Conservation (phyloP, 441 rosid species). For the Melastoma candidum region DNA sequence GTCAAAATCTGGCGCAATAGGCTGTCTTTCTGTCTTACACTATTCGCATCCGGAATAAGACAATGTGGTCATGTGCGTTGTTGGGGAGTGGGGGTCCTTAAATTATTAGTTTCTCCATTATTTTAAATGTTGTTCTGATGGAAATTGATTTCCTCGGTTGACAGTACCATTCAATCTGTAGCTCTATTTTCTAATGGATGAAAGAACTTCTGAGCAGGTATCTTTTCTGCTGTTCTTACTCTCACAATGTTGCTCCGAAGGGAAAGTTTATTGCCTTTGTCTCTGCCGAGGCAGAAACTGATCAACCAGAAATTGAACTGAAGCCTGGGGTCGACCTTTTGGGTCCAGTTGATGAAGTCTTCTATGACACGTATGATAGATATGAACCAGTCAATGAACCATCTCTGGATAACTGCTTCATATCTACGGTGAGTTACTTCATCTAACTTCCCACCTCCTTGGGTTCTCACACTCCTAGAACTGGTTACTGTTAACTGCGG, state of each 20-base stretch:
- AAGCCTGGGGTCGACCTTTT: slow-evolving; percentile 75
- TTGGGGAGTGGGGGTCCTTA: too few relatives aligned
- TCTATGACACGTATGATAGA: slow-evolving; percentile 61
- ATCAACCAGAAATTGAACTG: slow-evolving; percentile 56
- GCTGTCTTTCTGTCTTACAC: too few relatives aligned
- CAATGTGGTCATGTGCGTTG: too few relatives aligned
- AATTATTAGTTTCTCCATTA: too few relatives aligned
- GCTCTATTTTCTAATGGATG: too few relatives aligned
- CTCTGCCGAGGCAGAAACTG: slow-evolving; percentile 81
- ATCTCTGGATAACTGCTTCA: slow-evolving; percentile 68
- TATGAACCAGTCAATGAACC: slow-evolving; percentile 76
- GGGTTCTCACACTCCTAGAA: neutral
- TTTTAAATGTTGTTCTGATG: too few relatives aligned
- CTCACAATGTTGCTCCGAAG: slow-evolving; percentile 86
- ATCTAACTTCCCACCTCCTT: neutral
- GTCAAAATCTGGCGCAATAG: too few relatives aligned
- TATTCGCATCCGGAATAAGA: too few relatives aligned
- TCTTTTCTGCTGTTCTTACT: slow-evolving; percentile 78
- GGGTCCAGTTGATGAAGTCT: slow-evolving; percentile 71
- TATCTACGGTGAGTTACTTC: slow-evolving; percentile 49
- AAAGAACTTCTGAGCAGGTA: slow-evolving; percentile 39
- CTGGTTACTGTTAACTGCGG: too few relatives aligned
- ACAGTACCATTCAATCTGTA: too few relatives aligned
- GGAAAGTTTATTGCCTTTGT: slow-evolving; percentile 88
- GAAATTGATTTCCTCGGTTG: too few relatives aligned